phyloP scores from a whole-genome alignment of 2,329 filamentous ascomycete species.

The Corinectria fuckeliana region DNA sequence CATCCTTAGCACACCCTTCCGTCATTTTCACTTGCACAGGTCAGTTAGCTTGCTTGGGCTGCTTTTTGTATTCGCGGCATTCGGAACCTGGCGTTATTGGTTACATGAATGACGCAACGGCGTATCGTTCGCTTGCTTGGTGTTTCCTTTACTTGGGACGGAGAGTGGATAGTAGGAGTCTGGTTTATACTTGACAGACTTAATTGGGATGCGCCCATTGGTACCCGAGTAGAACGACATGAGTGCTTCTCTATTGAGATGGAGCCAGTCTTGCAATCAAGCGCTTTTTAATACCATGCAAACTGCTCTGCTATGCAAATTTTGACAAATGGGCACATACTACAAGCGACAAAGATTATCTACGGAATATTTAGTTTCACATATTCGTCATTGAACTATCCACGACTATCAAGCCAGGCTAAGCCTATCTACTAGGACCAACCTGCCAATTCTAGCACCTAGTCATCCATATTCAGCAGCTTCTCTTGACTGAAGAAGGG shows the following conservation, averaged over 20 bases:
- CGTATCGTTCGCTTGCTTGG: neutral
- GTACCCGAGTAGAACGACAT: neutral
- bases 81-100: conserved; percentile 21
- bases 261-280: neutral
- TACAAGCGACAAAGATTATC: neutral
- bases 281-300: neutral
- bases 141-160: conserved; percentile 10
- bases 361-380: neutral
- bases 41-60: neutral
- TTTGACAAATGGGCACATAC: neutral
- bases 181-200: conserved; percentile 11
- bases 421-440: conserved; percentile 3
- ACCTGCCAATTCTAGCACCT: conserved; percentile 4
- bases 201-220: conserved; percentile 20
- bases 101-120: neutral
- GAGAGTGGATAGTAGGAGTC: conserved; percentile 29
- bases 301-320: neutral
- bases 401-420: conserved; percentile 3
- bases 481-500: neutral
- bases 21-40: neutral
- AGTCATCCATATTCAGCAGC: neutral
- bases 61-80: conserved; percentile 2
- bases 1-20: neutral
- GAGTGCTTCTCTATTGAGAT: neutral
- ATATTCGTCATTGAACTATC: conserved; percentile 16